A percentile compares a stretch with the other conserved stretches of the same genome.
Evolutionary conservation across 2,329 filamentous ascomycete species (phyloP).

Genomic region (Trichophaea hybrida): DNA sequence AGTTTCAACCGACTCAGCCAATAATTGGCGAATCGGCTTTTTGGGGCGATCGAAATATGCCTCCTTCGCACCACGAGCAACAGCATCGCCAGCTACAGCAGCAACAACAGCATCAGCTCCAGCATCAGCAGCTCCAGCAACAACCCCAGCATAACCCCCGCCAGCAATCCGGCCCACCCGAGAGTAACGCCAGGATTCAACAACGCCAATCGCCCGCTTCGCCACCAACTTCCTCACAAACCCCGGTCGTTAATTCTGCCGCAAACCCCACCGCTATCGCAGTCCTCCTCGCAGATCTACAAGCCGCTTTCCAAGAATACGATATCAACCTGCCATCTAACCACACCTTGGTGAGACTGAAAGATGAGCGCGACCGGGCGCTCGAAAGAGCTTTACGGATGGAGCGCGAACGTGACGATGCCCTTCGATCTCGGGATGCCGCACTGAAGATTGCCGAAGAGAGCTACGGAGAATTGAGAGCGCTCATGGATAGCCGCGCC

Average conservation of each 20-base stretch:
- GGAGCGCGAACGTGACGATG: constrained; percentile 5
- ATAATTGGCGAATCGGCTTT: neutral
- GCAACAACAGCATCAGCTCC: neutral
- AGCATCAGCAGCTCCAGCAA: neutral
- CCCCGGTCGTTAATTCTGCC: neutral
- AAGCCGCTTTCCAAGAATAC: constrained; percentile 4
- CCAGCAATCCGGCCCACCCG: neutral
- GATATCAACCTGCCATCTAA: constrained; percentile 1
- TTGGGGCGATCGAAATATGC: neutral
- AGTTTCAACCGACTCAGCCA: neutral
- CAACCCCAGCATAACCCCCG: neutral
- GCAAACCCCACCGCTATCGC: neutral
- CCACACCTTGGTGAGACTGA: neutral
- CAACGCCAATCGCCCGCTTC: neutral
- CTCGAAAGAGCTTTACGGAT: neutral
- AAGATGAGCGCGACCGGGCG: constrained; percentile 6
- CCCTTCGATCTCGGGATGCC: constrained; percentile 1
- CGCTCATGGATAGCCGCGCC: neutral
- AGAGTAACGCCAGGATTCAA: neutral
- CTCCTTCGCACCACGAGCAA: neutral
- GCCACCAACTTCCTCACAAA: neutral
- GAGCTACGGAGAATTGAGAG: constrained; percentile 4
- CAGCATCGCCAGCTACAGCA: neutral
- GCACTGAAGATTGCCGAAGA: constrained; percentile 4
- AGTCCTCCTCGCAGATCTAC: neutral